Evolutionary conservation across 2,329 filamentous ascomycete species (phyloP).

Genomic region (Neocucurbitaria cava): DNA sequence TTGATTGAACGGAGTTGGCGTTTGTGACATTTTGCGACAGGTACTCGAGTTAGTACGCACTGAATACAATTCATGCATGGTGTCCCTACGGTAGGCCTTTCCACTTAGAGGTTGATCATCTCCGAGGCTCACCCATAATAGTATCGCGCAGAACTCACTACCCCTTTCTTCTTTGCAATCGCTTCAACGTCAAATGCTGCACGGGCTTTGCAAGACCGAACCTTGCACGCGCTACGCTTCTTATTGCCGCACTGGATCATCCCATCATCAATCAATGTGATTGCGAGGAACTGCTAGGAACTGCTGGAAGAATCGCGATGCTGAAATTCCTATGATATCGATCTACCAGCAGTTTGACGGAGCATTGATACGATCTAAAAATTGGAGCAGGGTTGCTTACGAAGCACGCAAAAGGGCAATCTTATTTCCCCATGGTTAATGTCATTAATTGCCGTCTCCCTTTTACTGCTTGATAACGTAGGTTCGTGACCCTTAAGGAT

Average conservation of each 20-base stretch:
- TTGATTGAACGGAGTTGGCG: too few species aligned
- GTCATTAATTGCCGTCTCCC: too few species aligned
- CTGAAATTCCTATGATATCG: not conserved
- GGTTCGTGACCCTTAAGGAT: too few species aligned
- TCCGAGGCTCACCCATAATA: not conserved
- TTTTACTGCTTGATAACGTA: too few species aligned
- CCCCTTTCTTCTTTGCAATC: not conserved
- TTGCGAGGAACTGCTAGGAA: too few species aligned
- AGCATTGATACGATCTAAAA: not conserved
- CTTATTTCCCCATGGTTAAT: too few species aligned
- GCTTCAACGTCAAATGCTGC: too few species aligned
- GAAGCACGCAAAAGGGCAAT: too few species aligned
- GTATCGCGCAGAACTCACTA: not conserved
- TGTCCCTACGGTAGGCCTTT: not conserved
- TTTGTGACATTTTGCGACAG: too few species aligned
- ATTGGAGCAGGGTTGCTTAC: too few species aligned
- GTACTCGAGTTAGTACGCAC: not conserved
- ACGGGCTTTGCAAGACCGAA: too few species aligned
- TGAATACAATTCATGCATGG: not conserved
- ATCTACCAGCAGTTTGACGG: not conserved
- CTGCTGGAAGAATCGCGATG: too few species aligned
- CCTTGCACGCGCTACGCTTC: not conserved
- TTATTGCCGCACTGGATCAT: not conserved
- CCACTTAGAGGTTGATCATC: not conserved
- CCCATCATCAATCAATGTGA: not conserved